phyloP scores from a whole-genome alignment of 78 protist species.

The Anaeramoeba flamelloides region DNA sequence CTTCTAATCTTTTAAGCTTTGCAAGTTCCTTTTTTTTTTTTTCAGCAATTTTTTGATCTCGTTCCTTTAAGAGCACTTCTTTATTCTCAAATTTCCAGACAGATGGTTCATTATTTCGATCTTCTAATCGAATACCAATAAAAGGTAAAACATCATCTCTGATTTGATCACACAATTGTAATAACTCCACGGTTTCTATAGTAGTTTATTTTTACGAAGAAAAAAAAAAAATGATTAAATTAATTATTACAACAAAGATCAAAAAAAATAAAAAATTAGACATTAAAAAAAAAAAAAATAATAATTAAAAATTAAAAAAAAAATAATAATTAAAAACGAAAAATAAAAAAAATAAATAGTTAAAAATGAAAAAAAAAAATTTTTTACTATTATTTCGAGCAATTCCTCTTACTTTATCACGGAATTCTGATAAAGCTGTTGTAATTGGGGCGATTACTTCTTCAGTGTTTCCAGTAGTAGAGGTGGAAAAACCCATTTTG shows the following conservation, averaged over 20 bases:
- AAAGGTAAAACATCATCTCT: constrained; percentile 47
- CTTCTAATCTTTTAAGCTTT: neutral
- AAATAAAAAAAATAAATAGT: no score
- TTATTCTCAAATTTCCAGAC: constrained; percentile 38
- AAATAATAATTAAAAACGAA: no score
- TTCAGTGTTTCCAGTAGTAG: no score
- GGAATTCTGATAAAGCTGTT: neutral
- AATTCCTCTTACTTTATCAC: neutral
- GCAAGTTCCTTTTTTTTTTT: neutral
- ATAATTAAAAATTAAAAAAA: no score
- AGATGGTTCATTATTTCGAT: neutral
- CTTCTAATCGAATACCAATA: constrained; percentile 58
- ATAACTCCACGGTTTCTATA: neutral
- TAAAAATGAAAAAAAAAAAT: no score
- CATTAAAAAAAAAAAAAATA: no score
- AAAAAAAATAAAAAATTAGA: no score
- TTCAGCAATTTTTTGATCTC: neutral
- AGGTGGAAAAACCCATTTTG: neutral
- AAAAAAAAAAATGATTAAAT: no score
- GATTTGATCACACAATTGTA: constrained; percentile 35
- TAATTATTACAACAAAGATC: no score
- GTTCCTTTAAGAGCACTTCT: constrained; percentile 17
- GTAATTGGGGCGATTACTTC: neutral
- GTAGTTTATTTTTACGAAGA: no score
- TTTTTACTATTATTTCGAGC: no score